Base-by-base conservation (phyloP, 2,329 filamentous ascomycete genomes). In the Bisporella sp. region DNA sequence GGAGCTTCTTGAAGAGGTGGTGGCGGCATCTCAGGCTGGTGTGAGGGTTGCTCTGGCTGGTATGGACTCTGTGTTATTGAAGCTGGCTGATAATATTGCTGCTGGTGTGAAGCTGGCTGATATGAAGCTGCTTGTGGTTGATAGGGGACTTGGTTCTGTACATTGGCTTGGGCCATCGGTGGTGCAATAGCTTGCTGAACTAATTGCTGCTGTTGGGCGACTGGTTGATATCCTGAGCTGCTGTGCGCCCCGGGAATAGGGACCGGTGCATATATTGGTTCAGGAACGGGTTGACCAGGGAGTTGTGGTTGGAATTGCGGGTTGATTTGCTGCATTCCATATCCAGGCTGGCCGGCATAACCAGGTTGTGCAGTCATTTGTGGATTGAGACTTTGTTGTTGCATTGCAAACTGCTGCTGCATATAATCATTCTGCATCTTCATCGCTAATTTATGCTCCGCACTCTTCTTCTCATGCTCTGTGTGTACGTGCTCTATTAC, bases 401-500 rank as follows among this genome's bases (percentile, higher is more conserved):
- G 4, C 57, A 59, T 33, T 59, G 48, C 29, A 43, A 60, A 49
- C 0, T 68, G 64, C 7, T 60, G 61, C 6, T 67, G 47, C 30
- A 66, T 68, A 2, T 66, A 62, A 1, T 65, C 61, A 1, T 66
- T 65, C 1, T 63, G 61, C n/a, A 59, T 40, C n/a, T 66, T 62
- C 0, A 68, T 59, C 43, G 21, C 21, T 21, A 21, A 21, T 21
- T 67, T 69, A 13, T 53, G 28, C 0, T 66, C 60, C 39, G 66
- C 65, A 50, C 68, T 69, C 52, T 67, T 68, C 55, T 65, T 66
- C 6, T 62, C 49, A 48, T 64, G 64, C 5, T 54, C 57, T 1
- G 65, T 69, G 31, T 71, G 67, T 1, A 59, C 60, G 46, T 71
- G 64, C 32, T 71, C 69, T 1, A 67, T 48, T 1, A 60, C 61